A percentile compares a stretch with the other conserved stretches of the same genome.
These are phyloP conservation scores for Alternaria gansuensis DNA, from an alignment of 2,329 filamentous ascomycete species.

Conservation along the genomic window DNA sequence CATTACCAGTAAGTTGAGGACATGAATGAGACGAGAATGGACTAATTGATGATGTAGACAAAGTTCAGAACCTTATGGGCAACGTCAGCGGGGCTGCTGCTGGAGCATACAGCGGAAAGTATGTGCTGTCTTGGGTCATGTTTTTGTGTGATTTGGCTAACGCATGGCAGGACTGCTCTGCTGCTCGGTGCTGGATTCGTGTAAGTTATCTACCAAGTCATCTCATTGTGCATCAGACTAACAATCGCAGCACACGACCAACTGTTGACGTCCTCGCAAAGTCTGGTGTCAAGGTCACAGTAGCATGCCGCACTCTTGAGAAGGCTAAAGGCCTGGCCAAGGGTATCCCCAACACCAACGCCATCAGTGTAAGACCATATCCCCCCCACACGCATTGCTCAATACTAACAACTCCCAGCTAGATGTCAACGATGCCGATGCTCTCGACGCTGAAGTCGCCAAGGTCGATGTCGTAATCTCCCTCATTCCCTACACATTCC, in stretches of 20 bases:
- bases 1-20: slow-evolving; percentile 42
- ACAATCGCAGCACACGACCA: slow-evolving; percentile 58
- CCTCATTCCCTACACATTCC: slow-evolving; percentile 78
- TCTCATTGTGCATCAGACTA: slow-evolving; percentile 13
- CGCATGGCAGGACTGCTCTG: slow-evolving; percentile 45
- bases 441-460: slow-evolving; percentile 80
- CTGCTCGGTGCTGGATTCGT: slow-evolving; percentile 54
- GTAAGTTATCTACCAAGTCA: slow-evolving; percentile 28
- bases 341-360: slow-evolving; percentile 73
- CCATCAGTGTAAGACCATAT: slow-evolving; percentile 63
- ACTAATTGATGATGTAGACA: slow-evolving; percentile 41
- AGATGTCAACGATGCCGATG: slow-evolving; percentile 78
- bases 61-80: slow-evolving; percentile 46
- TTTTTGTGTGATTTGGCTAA: slow-evolving; percentile 24
- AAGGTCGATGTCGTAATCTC: slow-evolving; percentile 77
- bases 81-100: slow-evolving; percentile 32
- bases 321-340: slow-evolving; percentile 77
- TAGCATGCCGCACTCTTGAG: slow-evolving; percentile 82
- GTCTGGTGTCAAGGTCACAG: slow-evolving; percentile 65
- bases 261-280: slow-evolving; percentile 67
- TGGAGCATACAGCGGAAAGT: slow-evolving; percentile 47
- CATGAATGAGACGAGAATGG: slow-evolving; percentile 11
- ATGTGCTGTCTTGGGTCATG: slow-evolving; percentile 25
- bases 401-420: slow-evolving; percentile 61
- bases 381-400: neutral